Conservation (phyloP, 768 basidiomycete genomes). For the Russula abietina region DNA sequence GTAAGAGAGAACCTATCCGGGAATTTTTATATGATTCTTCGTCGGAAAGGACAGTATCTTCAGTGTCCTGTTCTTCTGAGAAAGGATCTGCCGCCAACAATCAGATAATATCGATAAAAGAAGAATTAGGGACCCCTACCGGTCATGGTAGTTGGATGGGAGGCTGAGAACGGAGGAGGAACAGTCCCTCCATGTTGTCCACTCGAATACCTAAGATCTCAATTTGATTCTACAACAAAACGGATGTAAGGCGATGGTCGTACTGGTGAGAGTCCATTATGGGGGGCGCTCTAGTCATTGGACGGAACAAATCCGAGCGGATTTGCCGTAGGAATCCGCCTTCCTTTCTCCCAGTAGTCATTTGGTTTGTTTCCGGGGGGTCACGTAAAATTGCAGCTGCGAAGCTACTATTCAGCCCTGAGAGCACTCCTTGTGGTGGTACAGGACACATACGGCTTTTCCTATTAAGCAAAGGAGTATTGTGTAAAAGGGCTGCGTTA, state of each 20-base stretch:
- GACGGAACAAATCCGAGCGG: too few species aligned
- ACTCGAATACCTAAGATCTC: neutral
- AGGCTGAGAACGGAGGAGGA: too few species aligned
- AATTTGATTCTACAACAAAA: neutral
- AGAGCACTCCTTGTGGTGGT: too few species aligned
- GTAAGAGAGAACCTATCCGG: neutral
- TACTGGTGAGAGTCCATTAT: neutral
- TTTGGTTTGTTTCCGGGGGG: too few species aligned
- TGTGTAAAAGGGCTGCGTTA: too few species aligned
- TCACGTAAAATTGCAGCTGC: neutral
- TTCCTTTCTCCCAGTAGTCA: too few species aligned
- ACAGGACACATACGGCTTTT: too few species aligned
- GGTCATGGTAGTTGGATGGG: neutral
- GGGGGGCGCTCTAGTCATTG: too few species aligned
- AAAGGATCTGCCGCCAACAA: neutral
- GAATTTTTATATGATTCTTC: neutral
- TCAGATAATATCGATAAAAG: neutral
- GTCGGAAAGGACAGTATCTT: neutral
- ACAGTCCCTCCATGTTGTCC: neutral
- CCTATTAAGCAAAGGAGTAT: too few species aligned
- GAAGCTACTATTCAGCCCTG: neutral
- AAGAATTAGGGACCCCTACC: neutral
- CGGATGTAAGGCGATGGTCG: neutral
- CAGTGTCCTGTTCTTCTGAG: neutral
- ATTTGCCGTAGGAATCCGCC: too few species aligned